Base-by-base conservation (phyloP, 768 basidiomycete species). In the Boletus fagicola region DNA sequence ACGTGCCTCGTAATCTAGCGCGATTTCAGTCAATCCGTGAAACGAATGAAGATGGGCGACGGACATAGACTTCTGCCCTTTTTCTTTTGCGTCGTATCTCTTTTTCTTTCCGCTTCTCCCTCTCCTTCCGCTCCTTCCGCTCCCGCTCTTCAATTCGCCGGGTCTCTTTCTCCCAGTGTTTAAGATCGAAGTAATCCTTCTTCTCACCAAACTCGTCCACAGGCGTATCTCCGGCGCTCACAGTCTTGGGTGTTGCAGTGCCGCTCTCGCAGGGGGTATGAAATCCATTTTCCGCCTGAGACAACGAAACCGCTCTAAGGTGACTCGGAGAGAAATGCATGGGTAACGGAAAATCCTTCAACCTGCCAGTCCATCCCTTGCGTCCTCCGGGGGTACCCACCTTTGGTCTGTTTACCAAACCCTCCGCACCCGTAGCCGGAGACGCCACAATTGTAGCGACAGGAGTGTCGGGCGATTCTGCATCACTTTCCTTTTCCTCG, bases 1-100 rank as follows among this genome's bases (percentile, higher is more conserved):
- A 93, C 87, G 62, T 94, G 90, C 52, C 85, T 85, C 24, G 89
- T 90, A 58, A 90, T 91, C 89, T 90, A 47, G 24, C 10, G 28
- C 18, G 47, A 36, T 33, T 26, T 39, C n/a, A 39, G 18, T 48
- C 53, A 30, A 38, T 40, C 5, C 4, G 43, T 22, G 6, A 35
- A 52, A 48, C 16, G 2, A 20, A 51, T 2, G 48, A 22, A 53
- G 40, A 38, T n/a, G 15, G 36, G 44, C 18, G 51, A 75, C 85
- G 64, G 66, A 91, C 90, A 68, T 83, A 92, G 55, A 92, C 80
- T 71, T 92, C 86, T 5, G 87, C 84, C 71, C 86, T 86, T 75
- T 81, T 85, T 66, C 86, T 77, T 69, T 86, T 85, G 53, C 76
- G 71, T 65, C 75, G 78, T 57, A 69, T 76, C 57, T 74, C 64